These are phyloP conservation scores for Onygenales sp. DNA, from an alignment of 2,329 filamentous ascomycete genomes.

Conservation along the genomic window DNA sequence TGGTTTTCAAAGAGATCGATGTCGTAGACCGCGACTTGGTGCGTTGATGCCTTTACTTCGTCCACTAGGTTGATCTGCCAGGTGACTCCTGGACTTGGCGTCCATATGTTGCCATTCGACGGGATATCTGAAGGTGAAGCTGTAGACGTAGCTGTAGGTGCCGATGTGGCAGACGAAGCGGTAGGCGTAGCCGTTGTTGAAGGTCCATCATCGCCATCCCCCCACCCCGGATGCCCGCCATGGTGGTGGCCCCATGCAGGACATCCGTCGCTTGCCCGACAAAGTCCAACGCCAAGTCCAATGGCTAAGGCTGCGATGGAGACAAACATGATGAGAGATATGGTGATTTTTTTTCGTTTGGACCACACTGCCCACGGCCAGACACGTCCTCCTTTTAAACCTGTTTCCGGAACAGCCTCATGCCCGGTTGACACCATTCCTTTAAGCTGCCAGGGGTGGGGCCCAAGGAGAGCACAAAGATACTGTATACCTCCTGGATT, in stretches of 20 bases:
- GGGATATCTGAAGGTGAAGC: neutral
- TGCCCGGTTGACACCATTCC: neutral
- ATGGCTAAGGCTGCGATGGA: constrained; percentile 35
- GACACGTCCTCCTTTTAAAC: neutral
- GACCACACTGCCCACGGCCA: constrained; percentile 4
- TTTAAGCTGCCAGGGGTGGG: neutral
- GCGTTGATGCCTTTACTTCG: constrained; percentile 31
- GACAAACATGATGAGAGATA: constrained; percentile 1
- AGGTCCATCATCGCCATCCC: constrained; percentile 11
- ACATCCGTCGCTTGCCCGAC: constrained; percentile 14
- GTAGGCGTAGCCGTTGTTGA: constrained; percentile 8
- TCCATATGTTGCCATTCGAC: constrained; percentile 35
- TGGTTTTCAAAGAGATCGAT: constrained; percentile 51
- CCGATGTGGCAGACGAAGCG: no score
- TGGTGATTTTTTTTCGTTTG: constrained; percentile 4
- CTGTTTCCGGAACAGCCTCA: neutral
- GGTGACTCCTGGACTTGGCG: constrained; percentile 41
- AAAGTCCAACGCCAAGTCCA: constrained; percentile 49
- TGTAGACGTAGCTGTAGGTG: neutral
- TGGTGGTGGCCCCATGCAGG: constrained; percentile 16
- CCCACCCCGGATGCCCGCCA: constrained; percentile 8
- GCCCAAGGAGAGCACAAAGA: no score
- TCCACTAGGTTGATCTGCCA: constrained; percentile 55
- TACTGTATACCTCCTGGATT: no score
- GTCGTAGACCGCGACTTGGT: constrained; percentile 51